Conservation (phyloP, 257 asterid genomes). For the Craterostigma plantagineum region DNA sequence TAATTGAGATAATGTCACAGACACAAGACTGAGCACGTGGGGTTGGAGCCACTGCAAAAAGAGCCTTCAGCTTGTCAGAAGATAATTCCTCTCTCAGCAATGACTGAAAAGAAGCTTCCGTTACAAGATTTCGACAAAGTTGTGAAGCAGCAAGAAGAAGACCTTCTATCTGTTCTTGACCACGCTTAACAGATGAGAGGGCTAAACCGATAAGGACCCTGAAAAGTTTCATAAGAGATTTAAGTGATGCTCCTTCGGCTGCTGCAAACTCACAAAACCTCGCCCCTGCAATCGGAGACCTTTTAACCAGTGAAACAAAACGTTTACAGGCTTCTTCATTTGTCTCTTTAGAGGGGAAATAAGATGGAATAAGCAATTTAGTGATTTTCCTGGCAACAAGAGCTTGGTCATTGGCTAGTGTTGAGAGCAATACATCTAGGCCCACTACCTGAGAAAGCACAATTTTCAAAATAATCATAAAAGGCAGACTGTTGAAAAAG, state of each 20-base stretch:
- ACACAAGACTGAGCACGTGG: constrained; percentile 59
- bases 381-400: constrained; percentile 67
- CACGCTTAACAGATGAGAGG: constrained; percentile 33
- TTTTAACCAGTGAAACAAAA: constrained; percentile 53
- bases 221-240: constrained; percentile 48
- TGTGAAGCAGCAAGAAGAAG: constrained; percentile 60
- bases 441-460: constrained; percentile 50
- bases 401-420: constrained; percentile 71
- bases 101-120: constrained; percentile 30
- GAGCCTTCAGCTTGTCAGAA: constrained; percentile 37
- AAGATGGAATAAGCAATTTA: constrained; percentile 80
- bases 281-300: constrained; percentile 85
- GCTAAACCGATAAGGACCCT: constrained; percentile 30
- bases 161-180: constrained; percentile 39
- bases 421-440: constrained; percentile 41
- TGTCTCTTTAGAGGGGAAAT: constrained; percentile 56
- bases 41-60: constrained; percentile 58
- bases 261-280: constrained; percentile 78
- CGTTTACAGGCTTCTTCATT: constrained; percentile 87
- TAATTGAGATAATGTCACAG: constrained; percentile 50
- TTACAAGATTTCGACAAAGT: constrained; percentile 40
- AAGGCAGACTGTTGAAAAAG: background rate
- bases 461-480: constrained; percentile 9
- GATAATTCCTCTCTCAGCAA: constrained; percentile 44
- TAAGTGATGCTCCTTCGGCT: constrained; percentile 56